Evolutionary conservation across 2,329 filamentous ascomycete species (phyloP), one percentile per base, ranked within the genome.

Genomic region (Arthrinium puccinioides): DNA sequence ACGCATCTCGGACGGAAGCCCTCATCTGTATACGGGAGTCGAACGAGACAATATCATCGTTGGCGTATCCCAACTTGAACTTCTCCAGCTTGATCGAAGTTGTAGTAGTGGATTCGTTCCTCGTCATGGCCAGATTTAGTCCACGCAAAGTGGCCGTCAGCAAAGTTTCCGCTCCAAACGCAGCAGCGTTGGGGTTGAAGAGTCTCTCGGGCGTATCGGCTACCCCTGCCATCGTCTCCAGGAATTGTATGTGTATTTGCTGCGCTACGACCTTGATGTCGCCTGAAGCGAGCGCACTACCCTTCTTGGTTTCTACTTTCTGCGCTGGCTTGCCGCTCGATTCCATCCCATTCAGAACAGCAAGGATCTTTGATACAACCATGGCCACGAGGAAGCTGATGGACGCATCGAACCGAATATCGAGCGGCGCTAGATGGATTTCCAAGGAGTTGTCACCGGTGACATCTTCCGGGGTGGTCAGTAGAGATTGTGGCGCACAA

Each of bases 21-120:
- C 69, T 70, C 69, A 80, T 72, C 32, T 75, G 72, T 24, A 69
- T 61, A 14, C 64, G 66, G 26, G 69, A 66, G 45, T 81, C 72
- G 43, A 84, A 83, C 2, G 74, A 80, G 24, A 84, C 44, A 24
- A 84, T 80, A 38, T 79, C 72, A 26, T 75, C 76, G 42, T 74
- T 66, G 2, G 69, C 66, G 50, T 83, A 82, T 1, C 79, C 78
- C 46, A 84, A 77, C 0, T 64, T 65, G 48, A 84, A 75, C 43
- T 74, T 76, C 44, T 74, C 65, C 2, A 82, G 49, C 29, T 69
- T 62, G 9, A 79, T 48, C 27, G 56, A 66, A 5, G 60, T 54
- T 31, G 64, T 46, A 18, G 51, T 52, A 11, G 50, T 49, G 32
- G 48, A 42, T 19, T 49, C 46, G 5, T 53, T 46, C 35, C 48